Conservation (phyloP, 2,329 filamentous ascomycete genomes). For the Fusarium equiseti region DNA sequence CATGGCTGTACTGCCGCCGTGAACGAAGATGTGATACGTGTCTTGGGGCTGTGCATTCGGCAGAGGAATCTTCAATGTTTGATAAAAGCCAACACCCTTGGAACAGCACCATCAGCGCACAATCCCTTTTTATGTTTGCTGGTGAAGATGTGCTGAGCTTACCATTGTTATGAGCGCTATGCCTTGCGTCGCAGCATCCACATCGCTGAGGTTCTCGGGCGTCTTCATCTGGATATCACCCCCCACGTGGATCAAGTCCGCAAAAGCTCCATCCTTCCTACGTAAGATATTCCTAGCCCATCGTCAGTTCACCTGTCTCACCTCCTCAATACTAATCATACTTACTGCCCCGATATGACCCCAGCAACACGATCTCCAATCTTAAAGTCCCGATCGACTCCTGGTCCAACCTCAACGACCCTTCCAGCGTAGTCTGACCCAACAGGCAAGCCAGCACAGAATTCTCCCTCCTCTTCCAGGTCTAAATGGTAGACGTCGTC, state of each 20-base stretch:
- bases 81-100: constrained; percentile 60
- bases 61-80: constrained; percentile 57
- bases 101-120: neutral
- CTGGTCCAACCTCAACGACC: constrained; percentile 59
- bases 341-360: constrained; percentile 13
- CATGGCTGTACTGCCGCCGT: constrained; percentile 65
- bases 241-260: constrained; percentile 54
- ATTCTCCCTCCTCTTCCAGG: constrained; percentile 1
- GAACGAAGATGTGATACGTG: constrained; percentile 55
- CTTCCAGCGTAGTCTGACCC: constrained; percentile 62
- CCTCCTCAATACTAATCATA: neutral
- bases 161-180: constrained; percentile 55
- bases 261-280: constrained; percentile 54
- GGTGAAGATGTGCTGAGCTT: accelerated
- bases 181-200: constrained; percentile 60
- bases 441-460: constrained; percentile 32
- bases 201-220: constrained; percentile 54
- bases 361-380: constrained; percentile 60
- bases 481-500: constrained; percentile 10
- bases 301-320: neutral
- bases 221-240: constrained; percentile 58
- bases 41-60: constrained; percentile 56
- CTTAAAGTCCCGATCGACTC: constrained; percentile 53
- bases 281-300: neutral
- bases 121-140: neutral